phyloP scores from a whole-genome alignment of 2,329 filamentous ascomycete genomes.

The Rutstroemia sp. region DNA sequence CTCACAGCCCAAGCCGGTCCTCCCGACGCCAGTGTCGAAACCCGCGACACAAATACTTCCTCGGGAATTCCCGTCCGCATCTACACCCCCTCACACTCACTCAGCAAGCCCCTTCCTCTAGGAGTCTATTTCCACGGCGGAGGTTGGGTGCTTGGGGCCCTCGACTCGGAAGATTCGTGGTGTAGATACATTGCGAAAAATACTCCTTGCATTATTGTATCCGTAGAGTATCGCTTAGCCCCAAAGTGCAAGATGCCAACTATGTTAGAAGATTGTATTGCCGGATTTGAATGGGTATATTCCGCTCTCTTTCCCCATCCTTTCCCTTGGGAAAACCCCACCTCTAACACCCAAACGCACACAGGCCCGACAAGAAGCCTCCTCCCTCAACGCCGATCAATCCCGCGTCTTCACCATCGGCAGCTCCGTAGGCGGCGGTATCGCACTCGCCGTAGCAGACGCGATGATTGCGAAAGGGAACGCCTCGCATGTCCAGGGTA shows the following conservation, averaged over 20 bases:
- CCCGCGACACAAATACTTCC: slow-evolving; percentile 10
- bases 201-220: slow-evolving; percentile 44
- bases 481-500: slow-evolving; percentile 12
- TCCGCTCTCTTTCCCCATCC: not conserved
- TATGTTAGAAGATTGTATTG: slow-evolving; percentile 1
- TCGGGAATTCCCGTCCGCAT: slow-evolving; percentile 20
- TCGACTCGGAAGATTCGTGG: slow-evolving; percentile 54
- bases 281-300: not conserved
- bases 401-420: slow-evolving; percentile 19
- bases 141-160: slow-evolving; percentile 52
- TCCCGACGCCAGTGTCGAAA: slow-evolving; percentile 13
- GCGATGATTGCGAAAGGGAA: not conserved
- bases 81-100: slow-evolving; percentile 16
- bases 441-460: slow-evolving; percentile 11
- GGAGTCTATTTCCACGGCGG: slow-evolving; percentile 52
- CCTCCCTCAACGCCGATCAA: slow-evolving; percentile 8
- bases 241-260: not conserved
- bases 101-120: slow-evolving; percentile 30
- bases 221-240: slow-evolving; percentile 44
- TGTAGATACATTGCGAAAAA: slow-evolving; percentile 46
- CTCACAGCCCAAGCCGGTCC: slow-evolving; percentile 14
- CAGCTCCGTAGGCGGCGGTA: slow-evolving; percentile 20
- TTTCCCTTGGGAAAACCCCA: not conserved
- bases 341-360: not conserved
- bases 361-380: slow-evolving; percentile 16